Conservation (phyloP, 805 yeast species). For the Sporopachydermia quercuum region DNA sequence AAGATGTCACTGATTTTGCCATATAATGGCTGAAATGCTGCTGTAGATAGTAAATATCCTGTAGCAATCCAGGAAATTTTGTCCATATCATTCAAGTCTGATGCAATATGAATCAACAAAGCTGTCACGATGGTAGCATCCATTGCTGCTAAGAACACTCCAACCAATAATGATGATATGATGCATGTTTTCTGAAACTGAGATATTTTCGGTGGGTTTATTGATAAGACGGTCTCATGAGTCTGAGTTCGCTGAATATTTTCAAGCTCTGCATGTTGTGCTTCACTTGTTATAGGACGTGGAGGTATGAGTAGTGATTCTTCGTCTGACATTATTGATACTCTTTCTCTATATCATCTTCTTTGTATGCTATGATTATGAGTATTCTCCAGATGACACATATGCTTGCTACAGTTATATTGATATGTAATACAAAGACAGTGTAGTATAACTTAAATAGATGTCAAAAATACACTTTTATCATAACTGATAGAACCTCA, state of each 20-base stretch:
- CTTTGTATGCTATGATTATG: no score
- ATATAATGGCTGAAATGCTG: slow-evolving; percentile 62
- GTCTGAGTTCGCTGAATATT: background rate
- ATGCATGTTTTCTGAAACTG: slow-evolving; percentile 4
- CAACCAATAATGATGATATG: slow-evolving; percentile 24
- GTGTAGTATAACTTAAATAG: no score
- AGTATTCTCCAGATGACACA: no score
- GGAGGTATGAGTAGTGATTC: background rate
- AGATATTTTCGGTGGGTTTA: background rate
- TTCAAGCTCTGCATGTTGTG: background rate
- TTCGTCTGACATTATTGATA: background rate
- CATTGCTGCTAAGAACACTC: slow-evolving; percentile 36
- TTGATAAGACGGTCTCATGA: background rate
- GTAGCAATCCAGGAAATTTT: slow-evolving; percentile 59
- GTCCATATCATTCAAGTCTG: slow-evolving; percentile 37
- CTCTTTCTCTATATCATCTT: no score
- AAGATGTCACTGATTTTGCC: slow-evolving; percentile 55
- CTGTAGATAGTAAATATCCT: slow-evolving; percentile 48
- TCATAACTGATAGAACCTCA: no score
- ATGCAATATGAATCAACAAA: slow-evolving; percentile 41
- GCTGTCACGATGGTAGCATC: slow-evolving; percentile 51
- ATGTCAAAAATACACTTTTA: no score
- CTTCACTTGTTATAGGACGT: background rate
- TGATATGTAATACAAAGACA: no score
- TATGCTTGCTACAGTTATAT: no score